phyloP scores from a whole-genome alignment of 441 rosid species.

The Metrosideros polymorpha region DNA sequence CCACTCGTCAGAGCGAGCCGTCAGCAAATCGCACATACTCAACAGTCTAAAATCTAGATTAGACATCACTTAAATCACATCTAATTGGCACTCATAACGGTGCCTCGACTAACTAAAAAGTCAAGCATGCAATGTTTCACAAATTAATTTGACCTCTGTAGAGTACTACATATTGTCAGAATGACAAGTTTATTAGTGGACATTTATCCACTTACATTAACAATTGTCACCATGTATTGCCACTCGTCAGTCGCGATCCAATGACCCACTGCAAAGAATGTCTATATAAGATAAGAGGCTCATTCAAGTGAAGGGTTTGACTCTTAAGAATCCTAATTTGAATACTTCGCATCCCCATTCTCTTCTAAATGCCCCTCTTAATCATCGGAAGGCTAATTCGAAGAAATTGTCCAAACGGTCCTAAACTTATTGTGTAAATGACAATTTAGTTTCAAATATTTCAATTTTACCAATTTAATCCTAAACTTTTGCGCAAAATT shows the following conservation, averaged over 20 bases:
- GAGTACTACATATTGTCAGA: background rate
- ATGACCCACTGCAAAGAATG: background rate
- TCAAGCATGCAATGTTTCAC: background rate
- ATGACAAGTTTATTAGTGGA: background rate
- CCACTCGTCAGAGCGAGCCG: background rate
- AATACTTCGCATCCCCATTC: background rate
- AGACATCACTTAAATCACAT: background rate
- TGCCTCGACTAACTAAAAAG: background rate
- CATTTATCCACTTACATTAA: background rate
- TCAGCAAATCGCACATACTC: background rate
- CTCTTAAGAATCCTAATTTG: background rate
- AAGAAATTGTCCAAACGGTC: background rate
- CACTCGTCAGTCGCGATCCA: background rate
- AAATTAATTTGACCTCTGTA: background rate
- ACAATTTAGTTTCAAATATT: background rate
- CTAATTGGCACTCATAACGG: background rate
- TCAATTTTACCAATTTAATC: background rate
- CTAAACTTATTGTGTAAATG: background rate
- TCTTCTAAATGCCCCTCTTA: background rate
- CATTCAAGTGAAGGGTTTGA: background rate
- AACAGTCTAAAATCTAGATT: background rate
- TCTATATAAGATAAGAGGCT: background rate
- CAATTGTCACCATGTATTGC: background rate
- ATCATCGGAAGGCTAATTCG: background rate
- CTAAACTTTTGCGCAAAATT: rapidly evolving